Base-by-base conservation (phyloP, 2,329 filamentous ascomycete species). In the Cladosporium sp. region DNA sequence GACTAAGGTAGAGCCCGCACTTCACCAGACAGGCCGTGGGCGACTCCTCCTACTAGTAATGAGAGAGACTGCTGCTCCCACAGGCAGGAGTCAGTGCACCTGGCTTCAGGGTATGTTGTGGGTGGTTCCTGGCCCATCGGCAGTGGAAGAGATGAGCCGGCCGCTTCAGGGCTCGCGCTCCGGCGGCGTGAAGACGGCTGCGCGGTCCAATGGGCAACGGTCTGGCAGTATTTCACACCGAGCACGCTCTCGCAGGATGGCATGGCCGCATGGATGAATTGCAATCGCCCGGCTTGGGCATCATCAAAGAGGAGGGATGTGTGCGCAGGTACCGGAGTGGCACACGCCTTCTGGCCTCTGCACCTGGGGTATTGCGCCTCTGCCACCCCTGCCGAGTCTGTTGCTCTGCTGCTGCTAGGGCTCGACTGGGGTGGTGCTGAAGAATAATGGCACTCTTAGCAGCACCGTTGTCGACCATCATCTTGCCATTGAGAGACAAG, bases 71-170 rank as follows among this genome's bases (percentile, higher is more conserved):
- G 14, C 49, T 54, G 16, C 51, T 54, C 26, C 25, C 39, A 46
- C 39, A 46, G 25, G 56, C 56, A 23, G 56, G 56, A 34, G 51
- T 54, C 51, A 54, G 51, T 54, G 51, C 51, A 30, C 26, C n/a
- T n/a, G n/a, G n/a, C n/a, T n/a, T n/a, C 49, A 54, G 51, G 51
- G 49, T 53, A 28, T 28, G n/a, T 28, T 58, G 56, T 39, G 56
- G 56, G 56, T 58, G 56, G 56, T 58, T 39, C 56, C 56, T 58
- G 56, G 34, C 34, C 56, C 34, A 8, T 10, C 56, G 56, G 56
- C 30, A 58, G 56, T 39, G 36, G 21, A 28, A 28, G 36, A 36
- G 56, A 58, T 58, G 56, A 28, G 34, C 56, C 56, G 56, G 30
- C 23, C 28, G 25, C 7, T 39, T 14, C 30, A 58, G 56, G 21